Base-by-base conservation (phyloP, 805 yeast genomes). In the Clavispora fructus region DNA sequence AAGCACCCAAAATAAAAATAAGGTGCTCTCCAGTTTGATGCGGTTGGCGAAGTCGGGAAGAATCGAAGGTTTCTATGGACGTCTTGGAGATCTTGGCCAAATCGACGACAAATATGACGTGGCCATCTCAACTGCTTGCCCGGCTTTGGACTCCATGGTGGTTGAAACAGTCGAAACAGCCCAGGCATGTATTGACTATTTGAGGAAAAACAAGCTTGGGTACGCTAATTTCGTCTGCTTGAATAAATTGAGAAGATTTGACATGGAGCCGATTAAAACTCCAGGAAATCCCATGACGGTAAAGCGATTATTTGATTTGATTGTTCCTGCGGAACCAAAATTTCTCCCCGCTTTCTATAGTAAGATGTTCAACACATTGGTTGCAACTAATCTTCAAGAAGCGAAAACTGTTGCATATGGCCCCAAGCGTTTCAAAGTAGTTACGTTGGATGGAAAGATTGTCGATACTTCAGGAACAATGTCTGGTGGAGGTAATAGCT, bases 81-180 rank as follows among this genome's bases (percentile, higher is more conserved):
- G 97, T 51, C 68, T 94, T 13, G 99, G 99, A 14, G 95, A 89
- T 55, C 69, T 94, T 39, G 99, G 97, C n/a, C 75, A 78, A 2
- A 94, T 94, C 52, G 96, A 89, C 61, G 87, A 85, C 52, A 77
- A 79, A 57, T 94, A 86, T 62, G 98, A 95, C 65, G 79, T 90
- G 43, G 99, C 99, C 0, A 81, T 94, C 8, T 90, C 98, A 0
- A 94, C 98, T 0, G 98, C 97, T 0, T 89, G 94, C 53, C 90
- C 95, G 1, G 83, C 91, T 8, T 71, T 94, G 47, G 95, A 92
- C 61, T 92, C 95, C 51, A 82, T 90, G 75, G 98, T 94, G 14
- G 98, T 94, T 3, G 97, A 90, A 41, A 71, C 80, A 0, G 83
- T 79, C 14, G 83, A 78, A 53, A 74, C 75, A 1, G 84, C 82